Evolutionary conservation across 305 asterid species (phyloP).

Genomic region (Fraxinus velutina): DNA sequence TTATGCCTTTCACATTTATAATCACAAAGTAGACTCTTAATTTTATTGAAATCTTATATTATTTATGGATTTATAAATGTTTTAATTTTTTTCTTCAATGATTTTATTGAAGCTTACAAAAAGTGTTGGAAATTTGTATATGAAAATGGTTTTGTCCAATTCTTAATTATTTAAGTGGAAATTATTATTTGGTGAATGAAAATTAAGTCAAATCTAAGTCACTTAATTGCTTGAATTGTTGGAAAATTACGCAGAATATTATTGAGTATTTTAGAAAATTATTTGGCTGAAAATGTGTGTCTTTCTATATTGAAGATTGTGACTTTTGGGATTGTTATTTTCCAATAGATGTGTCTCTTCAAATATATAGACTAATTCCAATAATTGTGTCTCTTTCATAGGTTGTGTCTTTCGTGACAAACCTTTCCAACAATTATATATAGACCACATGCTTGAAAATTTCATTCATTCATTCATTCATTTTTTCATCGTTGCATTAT

Average conservation of each 20-base stretch:
- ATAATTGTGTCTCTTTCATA: too few species aligned
- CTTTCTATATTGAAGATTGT: background rate
- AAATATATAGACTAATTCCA: background rate
- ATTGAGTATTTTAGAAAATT: too few species aligned
- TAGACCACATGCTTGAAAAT: background rate
- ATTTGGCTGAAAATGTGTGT: too few species aligned
- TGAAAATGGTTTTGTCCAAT: too few species aligned
- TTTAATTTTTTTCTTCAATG: background rate
- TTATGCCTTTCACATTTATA: background rate
- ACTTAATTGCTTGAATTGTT: too few species aligned
- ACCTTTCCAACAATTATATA: background rate
- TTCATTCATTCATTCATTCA: too few species aligned
- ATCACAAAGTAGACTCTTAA: background rate
- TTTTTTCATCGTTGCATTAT: background rate
- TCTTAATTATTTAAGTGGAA: too few species aligned
- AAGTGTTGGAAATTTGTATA: too few species aligned
- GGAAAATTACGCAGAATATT: too few species aligned
- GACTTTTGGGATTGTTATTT: background rate
- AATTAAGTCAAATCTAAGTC: too few species aligned
- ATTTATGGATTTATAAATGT: background rate
- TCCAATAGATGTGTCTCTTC: background rate
- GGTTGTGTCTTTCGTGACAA: background rate
- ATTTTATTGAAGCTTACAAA: background rate
- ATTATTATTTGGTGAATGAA: too few species aligned
- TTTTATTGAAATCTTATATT: background rate